Evolutionary conservation across 2,329 filamentous ascomycete species (phyloP).

Genomic region (Aspergillus thermomutatus): DNA sequence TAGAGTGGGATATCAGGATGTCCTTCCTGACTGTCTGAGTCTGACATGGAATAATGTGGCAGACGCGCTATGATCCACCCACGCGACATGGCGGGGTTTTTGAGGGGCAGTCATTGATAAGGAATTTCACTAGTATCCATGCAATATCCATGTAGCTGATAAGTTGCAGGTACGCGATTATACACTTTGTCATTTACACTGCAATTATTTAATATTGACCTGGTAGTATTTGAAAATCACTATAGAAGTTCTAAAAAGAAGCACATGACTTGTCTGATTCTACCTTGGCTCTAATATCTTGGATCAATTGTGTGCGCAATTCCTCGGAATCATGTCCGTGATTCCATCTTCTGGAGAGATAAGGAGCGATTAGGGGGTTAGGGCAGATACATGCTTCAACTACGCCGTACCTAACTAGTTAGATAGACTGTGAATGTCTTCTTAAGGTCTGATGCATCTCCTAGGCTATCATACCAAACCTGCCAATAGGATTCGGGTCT

Average conservation of each 20-base stretch:
- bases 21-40: background rate
- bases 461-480: conserved; percentile 1
- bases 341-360: background rate
- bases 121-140: conserved; percentile 2
- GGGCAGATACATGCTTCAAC: background rate
- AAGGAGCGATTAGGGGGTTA: background rate
- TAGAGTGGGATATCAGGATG: too few species aligned
- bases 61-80: conserved; percentile 20
- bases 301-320: background rate
- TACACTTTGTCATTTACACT: background rate
- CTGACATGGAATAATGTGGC: conserved; percentile 11
- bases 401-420: background rate
- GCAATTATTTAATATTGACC: background rate
- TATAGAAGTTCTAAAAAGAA: too few species aligned
- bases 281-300: too few species aligned
- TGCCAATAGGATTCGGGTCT: conserved; percentile 10
- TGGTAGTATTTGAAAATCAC: background rate
- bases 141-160: conserved; percentile 5
- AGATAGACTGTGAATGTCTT: background rate
- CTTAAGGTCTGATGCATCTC: conserved; percentile 1
- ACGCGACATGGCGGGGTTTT: conserved; percentile 22
- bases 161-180: conserved; percentile 12
- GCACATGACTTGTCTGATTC: too few species aligned
- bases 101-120: conserved; percentile 21
- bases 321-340: background rate